Evolutionary conservation across 352 stramenopile species (phyloP).

Genomic region (Pythium inflatum): DNA sequence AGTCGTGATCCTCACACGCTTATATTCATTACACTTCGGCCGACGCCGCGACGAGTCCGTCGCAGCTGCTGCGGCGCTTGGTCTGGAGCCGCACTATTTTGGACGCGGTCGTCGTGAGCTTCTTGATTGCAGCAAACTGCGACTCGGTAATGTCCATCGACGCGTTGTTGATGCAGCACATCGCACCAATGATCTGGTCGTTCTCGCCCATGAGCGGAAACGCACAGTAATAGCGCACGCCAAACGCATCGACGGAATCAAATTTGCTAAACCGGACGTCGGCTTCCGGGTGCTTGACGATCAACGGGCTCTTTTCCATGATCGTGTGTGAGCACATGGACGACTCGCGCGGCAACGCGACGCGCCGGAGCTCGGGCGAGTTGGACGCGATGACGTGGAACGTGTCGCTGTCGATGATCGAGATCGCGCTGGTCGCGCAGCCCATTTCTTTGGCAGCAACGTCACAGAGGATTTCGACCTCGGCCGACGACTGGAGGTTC

Average conservation of each 20-base stretch:
- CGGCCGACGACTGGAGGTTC: slow-evolving; percentile 46
- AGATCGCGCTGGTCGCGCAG: slow-evolving; percentile 58
- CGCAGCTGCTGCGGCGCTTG: too few relatives aligned
- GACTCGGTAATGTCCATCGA: slow-evolving; percentile 53
- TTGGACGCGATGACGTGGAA: slow-evolving; percentile 53
- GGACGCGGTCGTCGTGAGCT: too few relatives aligned
- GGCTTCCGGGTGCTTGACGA: slow-evolving; percentile 54
- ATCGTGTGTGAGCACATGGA: slow-evolving; percentile 67
- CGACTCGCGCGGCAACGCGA: slow-evolving; percentile 46
- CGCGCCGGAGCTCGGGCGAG: slow-evolving; percentile 30
- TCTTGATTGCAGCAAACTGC: too few relatives aligned
- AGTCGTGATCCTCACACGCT: too few relatives aligned
- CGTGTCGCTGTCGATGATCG: slow-evolving; percentile 49
- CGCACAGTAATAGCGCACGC: slow-evolving; percentile 70
- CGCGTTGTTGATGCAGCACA: slow-evolving; percentile 61
- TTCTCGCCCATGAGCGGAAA: slow-evolving; percentile 54
- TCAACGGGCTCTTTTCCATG: slow-evolving; percentile 46
- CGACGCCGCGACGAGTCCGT: too few relatives aligned
- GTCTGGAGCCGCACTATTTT: too few relatives aligned
- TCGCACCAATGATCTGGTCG: slow-evolving; percentile 54
- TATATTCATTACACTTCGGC: too few relatives aligned
- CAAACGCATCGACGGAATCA: slow-evolving; percentile 28
- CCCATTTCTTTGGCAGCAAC: slow-evolving; percentile 56
- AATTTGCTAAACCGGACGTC: slow-evolving; percentile 61
- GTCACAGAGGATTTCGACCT: slow-evolving; percentile 66